These are phyloP conservation scores for Geopyxis carbonaria DNA, from an alignment of 495 filamentous ascomycete genomes.

Conservation along the genomic window DNA sequence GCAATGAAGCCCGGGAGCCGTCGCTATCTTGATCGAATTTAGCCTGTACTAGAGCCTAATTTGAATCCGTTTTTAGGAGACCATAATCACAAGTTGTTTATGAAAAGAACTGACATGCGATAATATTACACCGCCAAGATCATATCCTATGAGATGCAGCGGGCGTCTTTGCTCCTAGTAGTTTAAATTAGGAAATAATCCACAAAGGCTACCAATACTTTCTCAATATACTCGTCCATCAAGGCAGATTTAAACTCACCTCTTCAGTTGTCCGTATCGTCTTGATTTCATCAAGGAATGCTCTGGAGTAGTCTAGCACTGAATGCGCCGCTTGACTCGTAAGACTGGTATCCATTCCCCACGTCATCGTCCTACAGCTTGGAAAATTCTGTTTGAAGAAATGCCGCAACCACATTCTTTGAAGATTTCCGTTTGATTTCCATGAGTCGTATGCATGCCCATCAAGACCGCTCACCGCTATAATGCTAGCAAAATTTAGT, in stretches of 20 bases:
- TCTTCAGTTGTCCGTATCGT: conserved; percentile 2
- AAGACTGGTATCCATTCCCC: conserved; percentile 5
- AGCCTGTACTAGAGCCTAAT: conserved; percentile 1
- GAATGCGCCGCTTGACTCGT: neutral
- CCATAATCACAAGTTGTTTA: too few species aligned
- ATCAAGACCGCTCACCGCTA: conserved; percentile 1
- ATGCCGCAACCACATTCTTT: conserved; percentile 8
- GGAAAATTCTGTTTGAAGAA: conserved; percentile 7
- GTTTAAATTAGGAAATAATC: too few species aligned
- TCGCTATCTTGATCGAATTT: conserved; percentile 2
- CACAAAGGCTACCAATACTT: neutral
- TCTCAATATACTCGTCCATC: neutral
- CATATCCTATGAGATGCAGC: conserved; percentile 8
- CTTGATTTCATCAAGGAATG: conserved; percentile 6
- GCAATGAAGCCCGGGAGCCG: neutral
- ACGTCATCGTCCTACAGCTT: conserved; percentile 9
- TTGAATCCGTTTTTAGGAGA: too few species aligned
- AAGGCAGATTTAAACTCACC: conserved; percentile 1
- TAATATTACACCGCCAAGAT: conserved; percentile 8
- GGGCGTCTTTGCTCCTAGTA: conserved; percentile 6
- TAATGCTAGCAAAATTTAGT: conserved; percentile 1
- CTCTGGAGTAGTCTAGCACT: conserved; percentile 1
- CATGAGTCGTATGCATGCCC: conserved; percentile 8
- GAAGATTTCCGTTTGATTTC: neutral
- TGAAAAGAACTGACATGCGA: conserved; percentile 10